Evolutionary conservation across 768 basidiomycete species (phyloP), one percentile per base, ranked within the genome.

Genomic region (Paxillus ammoniavirescens): DNA sequence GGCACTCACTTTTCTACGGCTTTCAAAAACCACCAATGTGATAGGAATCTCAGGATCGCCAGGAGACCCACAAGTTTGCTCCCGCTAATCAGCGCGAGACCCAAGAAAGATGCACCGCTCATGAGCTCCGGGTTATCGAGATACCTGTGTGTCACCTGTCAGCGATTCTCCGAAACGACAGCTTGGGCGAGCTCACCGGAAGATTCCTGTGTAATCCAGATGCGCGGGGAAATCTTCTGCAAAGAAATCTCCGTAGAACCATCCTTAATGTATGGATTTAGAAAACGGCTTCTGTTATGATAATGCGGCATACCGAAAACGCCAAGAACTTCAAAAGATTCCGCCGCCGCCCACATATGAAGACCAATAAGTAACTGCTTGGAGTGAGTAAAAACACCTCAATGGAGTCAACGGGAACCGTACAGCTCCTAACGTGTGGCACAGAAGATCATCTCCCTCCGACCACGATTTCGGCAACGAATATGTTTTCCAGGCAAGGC

Each of bases 171-270:
- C 9, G 28, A 12, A 40, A 45, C 8, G n/a, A 9, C 10, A 37
- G 21, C 10, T 33, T 38, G 35, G 46, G 50, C 47, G 35, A 38
- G 61, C 74, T 47, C 63, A 93, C 84, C 96, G 85, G 73, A 96
- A 99, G 60, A 99, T 98, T 31, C 97, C 97, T 49, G 93, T 95
- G 68, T 98, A 98, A 54, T 26, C 26, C 26, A 26, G 75, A 55
- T 91, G 83, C 0, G 89, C 74, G 4, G 96, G 93, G 69, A 91
- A 95, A 57, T 93, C 89, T 62, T 96, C 92, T 73, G 95, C 88
- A 77, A 95, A 95, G 74, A 96, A 96, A 72, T 96, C 93, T 21
- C 93, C 94, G 61, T 97, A 99, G 73, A 98, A 95, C 97, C 97
- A 99, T 23, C 97, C 92, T 93, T 53, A 13, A 13, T 18, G 38